Evolutionary conservation across 129 eudicot species (phyloP).

Genomic region (Erigeron canadensis): DNA sequence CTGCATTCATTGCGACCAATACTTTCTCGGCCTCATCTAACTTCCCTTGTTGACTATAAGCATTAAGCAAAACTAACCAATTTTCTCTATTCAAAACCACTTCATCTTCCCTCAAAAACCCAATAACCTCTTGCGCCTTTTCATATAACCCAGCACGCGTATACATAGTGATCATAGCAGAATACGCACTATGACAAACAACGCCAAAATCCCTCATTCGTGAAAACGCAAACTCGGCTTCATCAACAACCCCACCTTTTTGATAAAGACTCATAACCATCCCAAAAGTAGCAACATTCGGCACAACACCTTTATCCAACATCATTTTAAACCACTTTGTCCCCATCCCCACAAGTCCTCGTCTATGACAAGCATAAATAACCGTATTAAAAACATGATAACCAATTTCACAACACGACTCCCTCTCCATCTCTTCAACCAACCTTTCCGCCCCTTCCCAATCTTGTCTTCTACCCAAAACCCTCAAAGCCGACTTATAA

Average conservation of each 20-base stretch:
- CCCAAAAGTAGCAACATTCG: slow-evolving; percentile 89
- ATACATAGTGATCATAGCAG: slow-evolving; percentile 90
- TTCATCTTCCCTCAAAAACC: slow-evolving; percentile 54
- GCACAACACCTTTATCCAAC: slow-evolving; percentile 62
- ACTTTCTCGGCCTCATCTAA: slow-evolving; percentile 55
- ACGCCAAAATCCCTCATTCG: slow-evolving; percentile 56
- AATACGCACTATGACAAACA: slow-evolving; percentile 71
- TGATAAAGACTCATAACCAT: slow-evolving; percentile 92
- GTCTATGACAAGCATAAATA: slow-evolving; percentile 71
- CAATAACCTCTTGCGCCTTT: slow-evolving; percentile 65
- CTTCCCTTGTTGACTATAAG: slow-evolving; percentile 89
- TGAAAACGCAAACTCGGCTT: slow-evolving; percentile 79
- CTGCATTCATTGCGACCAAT: slow-evolving; percentile 55
- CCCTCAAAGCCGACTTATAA: slow-evolving; percentile 68
- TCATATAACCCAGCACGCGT: slow-evolving; percentile 65
- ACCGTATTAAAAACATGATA: slow-evolving; percentile 70
- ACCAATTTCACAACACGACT: slow-evolving; percentile 60
- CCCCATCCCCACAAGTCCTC: slow-evolving; percentile 55
- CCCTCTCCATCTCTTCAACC: slow-evolving; percentile 60
- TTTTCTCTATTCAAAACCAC: slow-evolving; percentile 67
- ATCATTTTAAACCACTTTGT: slow-evolving; percentile 74
- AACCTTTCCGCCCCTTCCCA: slow-evolving; percentile 69
- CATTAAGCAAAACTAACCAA: slow-evolving; percentile 87
- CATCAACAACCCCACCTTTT: slow-evolving; percentile 64
- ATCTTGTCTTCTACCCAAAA: slow-evolving; percentile 81